These are phyloP conservation scores for Botrytis byssoidea DNA, from an alignment of 2,329 filamentous ascomycete species.

Conservation along the genomic window DNA sequence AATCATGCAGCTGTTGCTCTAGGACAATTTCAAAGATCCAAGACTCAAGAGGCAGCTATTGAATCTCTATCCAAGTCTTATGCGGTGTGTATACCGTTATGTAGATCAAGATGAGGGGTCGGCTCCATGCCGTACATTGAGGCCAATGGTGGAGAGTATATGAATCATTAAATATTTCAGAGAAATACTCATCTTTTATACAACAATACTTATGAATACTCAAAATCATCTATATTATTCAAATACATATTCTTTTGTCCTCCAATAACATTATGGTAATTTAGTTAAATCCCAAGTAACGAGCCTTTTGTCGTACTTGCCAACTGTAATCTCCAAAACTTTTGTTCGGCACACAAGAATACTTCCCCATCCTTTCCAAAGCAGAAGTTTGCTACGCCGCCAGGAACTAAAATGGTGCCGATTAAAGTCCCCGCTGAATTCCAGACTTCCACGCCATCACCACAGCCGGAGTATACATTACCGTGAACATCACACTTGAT, in stretches of 20 bases:
- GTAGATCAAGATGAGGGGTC: not conserved
- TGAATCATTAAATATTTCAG: not conserved
- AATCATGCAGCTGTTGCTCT: not conserved
- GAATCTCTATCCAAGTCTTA: not conserved
- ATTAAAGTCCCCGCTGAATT: slow-evolving; percentile 49
- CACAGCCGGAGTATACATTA: slow-evolving; percentile 56
- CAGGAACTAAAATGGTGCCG: slow-evolving; percentile 45
- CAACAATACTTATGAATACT: not conserved
- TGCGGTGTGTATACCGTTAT: not conserved
- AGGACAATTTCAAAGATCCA: too few relatives aligned
- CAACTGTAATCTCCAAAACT: slow-evolving; percentile 32
- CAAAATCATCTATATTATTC: too few relatives aligned
- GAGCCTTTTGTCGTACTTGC: slow-evolving; percentile 25
- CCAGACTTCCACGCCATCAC: slow-evolving; percentile 56
- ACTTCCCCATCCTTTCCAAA: slow-evolving; percentile 35
- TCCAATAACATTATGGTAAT: not conserved
- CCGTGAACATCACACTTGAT: slow-evolving; percentile 52
- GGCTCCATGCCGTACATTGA: too few relatives aligned
- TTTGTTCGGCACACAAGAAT: slow-evolving; percentile 35
- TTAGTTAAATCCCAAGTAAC: slow-evolving; percentile 23
- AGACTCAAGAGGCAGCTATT: not conserved
- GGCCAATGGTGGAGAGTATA: not conserved
- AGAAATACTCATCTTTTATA: not conserved
- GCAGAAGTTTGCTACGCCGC: slow-evolving; percentile 36
- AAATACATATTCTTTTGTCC: not conserved